Percentiles rank a stretch among this genome's conserved stretches.
phyloP scores from a whole-genome alignment of 495 filamentous ascomycete genomes.

The Lasiosphaeris hirsuta region DNA sequence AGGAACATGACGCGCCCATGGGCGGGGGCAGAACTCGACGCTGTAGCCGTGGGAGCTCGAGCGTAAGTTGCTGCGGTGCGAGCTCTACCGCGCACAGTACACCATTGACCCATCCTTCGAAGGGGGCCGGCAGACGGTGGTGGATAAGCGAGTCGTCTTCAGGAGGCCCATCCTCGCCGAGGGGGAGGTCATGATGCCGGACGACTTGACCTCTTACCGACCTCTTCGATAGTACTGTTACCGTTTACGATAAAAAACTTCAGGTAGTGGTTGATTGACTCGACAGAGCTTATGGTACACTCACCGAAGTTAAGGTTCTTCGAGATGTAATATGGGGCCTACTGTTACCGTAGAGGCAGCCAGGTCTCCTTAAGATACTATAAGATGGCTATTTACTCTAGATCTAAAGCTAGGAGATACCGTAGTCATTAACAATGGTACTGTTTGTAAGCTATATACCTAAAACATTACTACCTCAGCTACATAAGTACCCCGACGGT shows the following conservation, averaged over 20 bases:
- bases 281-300: no score
- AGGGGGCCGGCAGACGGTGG: background rate
- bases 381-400: no score
- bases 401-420: no score
- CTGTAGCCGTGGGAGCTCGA: conserved; percentile 11
- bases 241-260: no score
- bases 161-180: background rate
- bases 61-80: conserved; percentile 7
- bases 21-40: background rate
- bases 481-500: conserved; percentile 3
- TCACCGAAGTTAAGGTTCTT: no score
- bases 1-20: background rate
- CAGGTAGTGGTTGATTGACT: no score
- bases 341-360: no score
- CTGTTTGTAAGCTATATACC: background rate
- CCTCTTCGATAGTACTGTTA: no score
- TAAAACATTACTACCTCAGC: background rate
- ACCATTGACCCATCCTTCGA: conserved; percentile 3
- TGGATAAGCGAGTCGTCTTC: conserved; percentile 1
- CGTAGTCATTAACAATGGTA: no score
- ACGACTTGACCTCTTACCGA: background rate
- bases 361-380: no score
- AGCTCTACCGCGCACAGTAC: conserved; percentile 1
- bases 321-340: no score
- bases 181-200: background rate